Evolutionary conservation across 2,329 filamentous ascomycete species (phyloP), one percentile per base, ranked within the genome.

Genomic region (Ophiostoma triangulosporum): DNA sequence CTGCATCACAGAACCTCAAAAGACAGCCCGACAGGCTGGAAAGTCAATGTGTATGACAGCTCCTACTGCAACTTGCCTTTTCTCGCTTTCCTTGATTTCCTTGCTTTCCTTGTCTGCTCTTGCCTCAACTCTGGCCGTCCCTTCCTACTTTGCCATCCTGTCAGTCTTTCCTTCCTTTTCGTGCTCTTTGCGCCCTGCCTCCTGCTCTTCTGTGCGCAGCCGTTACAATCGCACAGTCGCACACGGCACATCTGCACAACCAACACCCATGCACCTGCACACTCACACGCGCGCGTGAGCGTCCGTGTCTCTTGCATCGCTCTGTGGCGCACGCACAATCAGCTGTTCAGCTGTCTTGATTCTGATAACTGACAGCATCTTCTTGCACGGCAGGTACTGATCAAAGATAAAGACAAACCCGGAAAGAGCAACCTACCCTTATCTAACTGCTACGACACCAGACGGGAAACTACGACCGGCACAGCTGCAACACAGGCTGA

Each of bases 321-420:
- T 45, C 52, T 54, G 48, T 54, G 38, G 12, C 46, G 22, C 46
- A 49, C 20, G 51, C 32, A 33, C 22, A 48, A 32, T 26, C 32
- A n/a, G 26, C 29, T 35, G 5, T 29, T 17, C n/a, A 26, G 20
- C 27, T 32, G 36, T 46, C 22, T 50, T 38, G 48, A 45, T 50
- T 50, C 46, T 45, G 52, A 51, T n/a, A 46, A 51, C 52, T 54
- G 52, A 54, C 52, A 17, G 38, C 46, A 27, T 27, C 40, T 9
- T 35, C 20, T 27, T n/a, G 26, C 20, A 12, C 29, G 29, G 15
- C 32, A 48, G 29, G 26, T 27, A 22, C 38, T 45, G 48, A 26
- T 45, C 51, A 9, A 49, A n/a, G 20, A 49, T 7, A 15, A 11
- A n/a, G 22, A 36, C 17, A 14, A 24, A 26, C 22, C 7, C 5